Percentiles rank a stretch among this genome's conserved stretches.
phyloP scores from a whole-genome alignment of 164 flowering plant species.

The Vitis vinifera region DNA sequence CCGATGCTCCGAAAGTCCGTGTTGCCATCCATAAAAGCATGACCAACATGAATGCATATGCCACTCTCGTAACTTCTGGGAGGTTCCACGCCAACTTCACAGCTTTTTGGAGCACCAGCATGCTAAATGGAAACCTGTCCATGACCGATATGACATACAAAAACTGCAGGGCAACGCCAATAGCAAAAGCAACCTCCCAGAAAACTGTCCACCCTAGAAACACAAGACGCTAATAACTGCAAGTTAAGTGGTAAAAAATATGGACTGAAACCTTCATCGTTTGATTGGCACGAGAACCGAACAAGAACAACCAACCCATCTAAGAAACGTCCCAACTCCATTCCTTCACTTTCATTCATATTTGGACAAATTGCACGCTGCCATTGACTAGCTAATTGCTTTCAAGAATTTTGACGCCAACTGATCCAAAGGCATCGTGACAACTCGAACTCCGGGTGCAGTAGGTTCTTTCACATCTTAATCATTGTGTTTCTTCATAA shows the following conservation, averaged over 20 bases:
- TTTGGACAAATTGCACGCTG: too few relatives aligned
- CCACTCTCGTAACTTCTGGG: constrained; percentile 79
- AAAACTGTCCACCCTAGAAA: constrained; percentile 78
- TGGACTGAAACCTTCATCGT: constrained; percentile 94
- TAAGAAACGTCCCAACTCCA: constrained; percentile 68
- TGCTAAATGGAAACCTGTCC: constrained; percentile 98
- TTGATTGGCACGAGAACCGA: constrained; percentile 72
- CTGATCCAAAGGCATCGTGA: too few relatives aligned
- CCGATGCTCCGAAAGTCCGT: constrained; percentile 97
- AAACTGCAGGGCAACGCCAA: constrained; percentile 82
- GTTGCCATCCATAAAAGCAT: constrained; percentile 92
- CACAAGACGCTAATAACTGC: constrained; percentile 89
- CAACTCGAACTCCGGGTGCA: too few relatives aligned
- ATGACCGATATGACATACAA: constrained; percentile 89
- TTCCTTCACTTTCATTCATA: too few relatives aligned
- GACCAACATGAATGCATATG: constrained; percentile 75
- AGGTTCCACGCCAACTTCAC: constrained; percentile 88
- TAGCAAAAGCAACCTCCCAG: constrained; percentile 84
- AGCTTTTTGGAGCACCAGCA: constrained; percentile 88
- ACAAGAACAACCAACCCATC: constrained; percentile 83
- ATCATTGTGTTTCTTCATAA: too few relatives aligned
- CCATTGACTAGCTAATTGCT: too few relatives aligned
- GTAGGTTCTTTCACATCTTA: too few relatives aligned
- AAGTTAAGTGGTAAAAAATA: constrained; percentile 79
- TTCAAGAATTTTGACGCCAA: too few relatives aligned